Base-by-base conservation (phyloP, 2,329 filamentous ascomycete species). In the Clarireedia monteithiana region DNA sequence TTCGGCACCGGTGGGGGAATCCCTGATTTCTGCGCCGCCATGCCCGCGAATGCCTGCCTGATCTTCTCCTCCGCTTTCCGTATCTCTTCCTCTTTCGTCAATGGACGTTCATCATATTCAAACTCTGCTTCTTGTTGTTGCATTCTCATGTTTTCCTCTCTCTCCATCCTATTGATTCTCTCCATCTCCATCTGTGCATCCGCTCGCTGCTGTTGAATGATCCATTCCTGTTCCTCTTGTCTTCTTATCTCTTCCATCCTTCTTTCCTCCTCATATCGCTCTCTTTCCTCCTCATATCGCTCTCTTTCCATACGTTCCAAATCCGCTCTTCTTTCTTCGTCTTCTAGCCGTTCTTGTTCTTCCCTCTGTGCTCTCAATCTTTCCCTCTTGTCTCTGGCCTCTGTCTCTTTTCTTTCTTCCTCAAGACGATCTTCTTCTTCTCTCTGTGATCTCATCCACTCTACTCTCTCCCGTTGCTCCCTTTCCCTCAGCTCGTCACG, bases 1-100 rank as follows among this genome's bases (percentile, higher is more conserved):
- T 14, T n/a, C 5, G 26, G n/a, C 14, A 10, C 5, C 23, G 34
- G 46, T 42, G 38, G 46, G 36, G 52, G 46, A 27, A 34, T n/a
- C 6, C 46, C 44, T 10, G 42, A 40, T 44, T 48, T 61, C 46
- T 60, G 44, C n/a, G 55, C 40, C 9, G 59, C 59, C 47, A 61
- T 45, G 0, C 49, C 53, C 26, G 59, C 59, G 45, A 61, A 61
- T 0, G 59, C 59, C 38, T 46, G 26, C 6, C 50, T 47, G 15
- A 61, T 61, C 27, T 60, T 61, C 39, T 55, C 56, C 23, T 61
- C 59, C 1, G 59, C 59, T 39, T 55, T 60, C 4, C 24, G 38
- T 45, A 61, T 58, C 39, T 61, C 53, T n/a, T 60, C 44, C 30
- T 61, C 58, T 24, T 57, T 58, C 2, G 55, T 58, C 14, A 60